phyloP scores from a whole-genome alignment of 1,139 yeast species.

The Candida sanyaensis region DNA sequence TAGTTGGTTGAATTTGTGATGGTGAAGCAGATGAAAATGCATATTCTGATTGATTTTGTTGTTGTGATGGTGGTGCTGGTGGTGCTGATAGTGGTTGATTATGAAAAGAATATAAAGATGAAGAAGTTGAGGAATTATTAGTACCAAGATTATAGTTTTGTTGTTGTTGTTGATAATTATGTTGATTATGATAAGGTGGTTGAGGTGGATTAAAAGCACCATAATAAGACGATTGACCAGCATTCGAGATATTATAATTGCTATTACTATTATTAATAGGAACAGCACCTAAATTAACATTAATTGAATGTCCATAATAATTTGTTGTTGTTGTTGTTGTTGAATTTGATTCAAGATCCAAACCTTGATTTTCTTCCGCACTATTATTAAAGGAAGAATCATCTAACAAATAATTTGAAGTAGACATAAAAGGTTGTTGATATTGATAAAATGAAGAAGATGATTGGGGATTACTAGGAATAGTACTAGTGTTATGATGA shows the following conservation, averaged over 20 bases:
- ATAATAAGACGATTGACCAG: conserved; percentile 19
- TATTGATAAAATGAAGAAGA: not conserved
- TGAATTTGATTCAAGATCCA: not conserved
- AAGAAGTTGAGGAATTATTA: conserved; percentile 11
- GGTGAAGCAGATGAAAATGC: not conserved
- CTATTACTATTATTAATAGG: conserved; percentile 3
- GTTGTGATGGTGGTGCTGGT: conserved; percentile 3
- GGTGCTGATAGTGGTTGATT: not conserved
- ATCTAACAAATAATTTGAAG: conserved; percentile 11
- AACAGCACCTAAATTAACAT: conserved; percentile 12
- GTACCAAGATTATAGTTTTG: conserved; percentile 1
- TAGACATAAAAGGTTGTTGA: conserved; percentile 6
- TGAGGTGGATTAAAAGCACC: conserved; percentile 5
- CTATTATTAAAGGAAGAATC: conserved; percentile 9
- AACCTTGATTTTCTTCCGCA: not conserved
- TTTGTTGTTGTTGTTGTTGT: not conserved
- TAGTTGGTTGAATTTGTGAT: not conserved
- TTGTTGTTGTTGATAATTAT: not conserved
- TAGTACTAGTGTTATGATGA: not conserved
- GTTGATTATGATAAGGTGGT: not conserved
- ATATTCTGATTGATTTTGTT: conserved; percentile 1
- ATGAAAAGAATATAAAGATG: conserved; percentile 14
- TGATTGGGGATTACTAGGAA: not conserved
- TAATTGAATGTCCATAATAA: conserved; percentile 7
- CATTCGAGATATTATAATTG: conserved; percentile 13